Base-by-base conservation (phyloP, 805 yeast genomes). In the Zygoascus flipseniorum region DNA sequence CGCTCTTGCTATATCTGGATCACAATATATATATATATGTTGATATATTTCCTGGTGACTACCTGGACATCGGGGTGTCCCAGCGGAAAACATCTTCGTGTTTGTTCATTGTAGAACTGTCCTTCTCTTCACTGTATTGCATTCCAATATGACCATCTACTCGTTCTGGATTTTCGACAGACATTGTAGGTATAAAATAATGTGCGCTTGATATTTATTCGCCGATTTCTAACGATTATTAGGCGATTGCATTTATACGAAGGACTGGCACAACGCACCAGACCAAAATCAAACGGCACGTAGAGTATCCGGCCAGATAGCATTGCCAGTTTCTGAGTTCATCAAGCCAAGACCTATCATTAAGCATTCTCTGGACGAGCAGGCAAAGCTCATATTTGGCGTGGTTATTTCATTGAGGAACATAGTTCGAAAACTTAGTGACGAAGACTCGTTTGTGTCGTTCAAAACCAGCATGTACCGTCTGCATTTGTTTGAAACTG, bases 111-210 rank as follows among this genome's bases (percentile, higher is more conserved):
- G 28, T 23, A 23, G 28, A n/a, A 23, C 28, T 6, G 28, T 23
- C 28, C 28, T 23, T 4, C 28, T 23, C 3, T 23, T 23, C 28
- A 23, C n/a, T n/a, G n/a, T n/a, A n/a, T n/a, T n/a, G n/a, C 28
- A 23, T 23, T 23, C 28, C 28, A 23, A 23, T 6, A 81, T 81
- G 86, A 79, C 86, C 42, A 81, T 89, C 47, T 83, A 84, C 71
- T 86, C 96, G 10, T 85, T 90, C 65, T 87, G 89, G 86, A 80
- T 92, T 52, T 92, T 85, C 65, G 97, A 92, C 67, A 78, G 93
- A 65, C 97, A 92, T 70, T 87, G 97, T 69, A 72, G 50, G 78
- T 66, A 26, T 20, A 10, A 1, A 19, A 31, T 23, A 23, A 3
- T 23, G 6, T 23, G 28, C 28, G 6, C 28, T 23, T 23, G 28